Evolutionary conservation across 73 alveolate species (phyloP), one percentile per base, ranked within the genome.

Genomic region (Paramecium caudatum): DNA sequence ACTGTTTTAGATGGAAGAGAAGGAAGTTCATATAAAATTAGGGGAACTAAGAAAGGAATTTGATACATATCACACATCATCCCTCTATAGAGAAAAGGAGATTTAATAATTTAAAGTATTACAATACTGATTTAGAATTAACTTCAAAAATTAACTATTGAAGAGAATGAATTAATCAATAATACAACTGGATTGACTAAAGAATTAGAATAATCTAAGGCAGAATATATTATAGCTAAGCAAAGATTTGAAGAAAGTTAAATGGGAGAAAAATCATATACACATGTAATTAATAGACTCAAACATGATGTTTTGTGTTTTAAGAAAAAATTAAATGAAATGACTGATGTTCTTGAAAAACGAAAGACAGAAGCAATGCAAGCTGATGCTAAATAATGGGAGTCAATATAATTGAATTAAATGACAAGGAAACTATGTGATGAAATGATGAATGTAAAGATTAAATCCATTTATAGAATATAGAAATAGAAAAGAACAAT

Each of bases 281-380:
- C 46, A 61, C 95, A 95, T 83, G 90, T 95, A 91, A 80, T 95
- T 34, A 95, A 91, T 50, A 83, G 99, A 63, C 49, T 95, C 82
- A 95, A 94, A 90, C 94, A 95, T 70, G 99, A 95, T 91, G 82
- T 93, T 3, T 68, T 95, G 39, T 94, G 97, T 36, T 80, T 92
- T 61, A 46, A 95, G 68, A 82, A 88, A 39, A 50, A 61, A 68
- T 86, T 97, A n/a, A 95, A 91, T 55, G 94, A 92, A 45, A 30
- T 93, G 65, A 36, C 33, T 16, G 95, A 88, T 46, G 88, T 94
- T 5, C 46, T 82, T 78, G 93, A 92, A 43, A 41, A 55, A 10
- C 90, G 92, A 46, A 82, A 84, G 30, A 74, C 46, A 30, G 91
- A 94, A 5, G 37, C 82, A 16, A 70, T 90, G 21, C 62, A 61